Evolutionary conservation across 2,329 filamentous ascomycete species (phyloP).

Genomic region (Penicillium paneum): DNA sequence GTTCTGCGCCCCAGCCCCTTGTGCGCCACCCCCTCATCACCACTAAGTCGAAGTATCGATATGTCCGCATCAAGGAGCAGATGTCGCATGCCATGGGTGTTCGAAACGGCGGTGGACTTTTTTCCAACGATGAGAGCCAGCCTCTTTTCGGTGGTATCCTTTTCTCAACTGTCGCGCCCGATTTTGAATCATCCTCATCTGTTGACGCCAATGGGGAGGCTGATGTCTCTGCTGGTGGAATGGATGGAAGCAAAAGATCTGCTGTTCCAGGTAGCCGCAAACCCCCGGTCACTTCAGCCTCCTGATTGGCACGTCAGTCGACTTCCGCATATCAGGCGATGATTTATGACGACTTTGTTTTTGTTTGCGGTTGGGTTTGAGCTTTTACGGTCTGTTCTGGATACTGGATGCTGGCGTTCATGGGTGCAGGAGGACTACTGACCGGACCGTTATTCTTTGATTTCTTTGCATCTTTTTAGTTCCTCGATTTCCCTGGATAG

Average conservation of each 20-base stretch:
- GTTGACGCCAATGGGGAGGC: slow-evolving; percentile 19
- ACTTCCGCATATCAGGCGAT: slow-evolving; percentile 2
- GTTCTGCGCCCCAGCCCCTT: slow-evolving; percentile 74
- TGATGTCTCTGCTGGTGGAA: slow-evolving; percentile 17
- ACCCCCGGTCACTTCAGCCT: slow-evolving; percentile 11
- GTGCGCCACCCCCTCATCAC: slow-evolving; percentile 59
- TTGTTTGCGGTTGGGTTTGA: slow-evolving; percentile 5
- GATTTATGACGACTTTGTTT: slow-evolving; percentile 24
- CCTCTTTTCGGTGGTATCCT: slow-evolving; percentile 31
- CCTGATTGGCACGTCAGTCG: not conserved
- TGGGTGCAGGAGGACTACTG: slow-evolving; percentile 1
- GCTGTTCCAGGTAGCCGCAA: slow-evolving; percentile 20
- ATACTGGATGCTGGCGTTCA: slow-evolving; percentile 18
- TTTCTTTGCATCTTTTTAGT: slow-evolving; percentile 6
- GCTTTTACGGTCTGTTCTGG: not conserved
- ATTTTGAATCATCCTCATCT: slow-evolving; percentile 19
- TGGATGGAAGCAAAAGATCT: slow-evolving; percentile 25
- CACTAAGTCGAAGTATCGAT: slow-evolving; percentile 55
- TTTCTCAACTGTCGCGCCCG: slow-evolving; percentile 33
- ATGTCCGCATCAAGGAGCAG: slow-evolving; percentile 63
- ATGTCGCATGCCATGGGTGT: slow-evolving; percentile 57
- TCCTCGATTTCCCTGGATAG: slow-evolving; percentile 5
- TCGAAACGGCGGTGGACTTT: slow-evolving; percentile 46
- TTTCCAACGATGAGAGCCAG: slow-evolving; percentile 38
- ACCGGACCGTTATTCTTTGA: not conserved